Percentiles rank a stretch among this genome's conserved stretches.
These are phyloP conservation scores for Didymella sp. DNA, from an alignment of 2,329 filamentous ascomycete genomes.

Conservation along the genomic window DNA sequence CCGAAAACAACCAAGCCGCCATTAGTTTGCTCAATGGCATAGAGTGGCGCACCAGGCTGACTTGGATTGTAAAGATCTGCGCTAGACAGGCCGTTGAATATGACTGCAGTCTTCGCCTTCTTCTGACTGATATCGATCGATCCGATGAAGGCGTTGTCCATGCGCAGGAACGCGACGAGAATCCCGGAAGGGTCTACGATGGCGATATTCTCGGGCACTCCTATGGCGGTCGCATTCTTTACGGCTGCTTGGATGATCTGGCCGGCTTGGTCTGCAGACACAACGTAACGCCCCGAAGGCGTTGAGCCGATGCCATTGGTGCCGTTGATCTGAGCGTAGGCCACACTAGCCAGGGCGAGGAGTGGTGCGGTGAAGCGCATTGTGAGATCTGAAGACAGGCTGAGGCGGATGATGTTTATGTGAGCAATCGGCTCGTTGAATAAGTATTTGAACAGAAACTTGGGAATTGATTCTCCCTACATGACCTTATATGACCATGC, in stretches of 20 bases:
- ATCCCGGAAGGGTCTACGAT: conserved; percentile 39
- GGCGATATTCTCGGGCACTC: conserved; percentile 40
- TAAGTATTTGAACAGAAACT: no score
- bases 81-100: conserved; percentile 37
- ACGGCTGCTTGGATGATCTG: conserved; percentile 31
- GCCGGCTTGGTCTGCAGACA: conserved; percentile 36
- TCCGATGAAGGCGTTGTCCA: conserved; percentile 40
- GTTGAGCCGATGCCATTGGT: conserved; percentile 36
- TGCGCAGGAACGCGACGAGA: conserved; percentile 37
- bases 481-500: neutral
- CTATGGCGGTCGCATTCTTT: conserved; percentile 32
- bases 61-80: conserved; percentile 20
- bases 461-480: neutral
- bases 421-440: neutral
- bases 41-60: conserved; percentile 30
- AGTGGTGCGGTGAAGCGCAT: conserved; percentile 15
- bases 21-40: conserved; percentile 38
- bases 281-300: conserved; percentile 26
- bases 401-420: neutral
- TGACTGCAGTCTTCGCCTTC: conserved; percentile 38
- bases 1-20: conserved; percentile 40
- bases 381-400: neutral
- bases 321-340: conserved; percentile 25
- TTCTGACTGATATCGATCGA: conserved; percentile 40
- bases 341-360: conserved; percentile 19